Evolutionary conservation across 2,329 filamentous ascomycete species (phyloP), one percentile per base, ranked within the genome.

Genomic region (Pseudophaeomoniella oleicola): DNA sequence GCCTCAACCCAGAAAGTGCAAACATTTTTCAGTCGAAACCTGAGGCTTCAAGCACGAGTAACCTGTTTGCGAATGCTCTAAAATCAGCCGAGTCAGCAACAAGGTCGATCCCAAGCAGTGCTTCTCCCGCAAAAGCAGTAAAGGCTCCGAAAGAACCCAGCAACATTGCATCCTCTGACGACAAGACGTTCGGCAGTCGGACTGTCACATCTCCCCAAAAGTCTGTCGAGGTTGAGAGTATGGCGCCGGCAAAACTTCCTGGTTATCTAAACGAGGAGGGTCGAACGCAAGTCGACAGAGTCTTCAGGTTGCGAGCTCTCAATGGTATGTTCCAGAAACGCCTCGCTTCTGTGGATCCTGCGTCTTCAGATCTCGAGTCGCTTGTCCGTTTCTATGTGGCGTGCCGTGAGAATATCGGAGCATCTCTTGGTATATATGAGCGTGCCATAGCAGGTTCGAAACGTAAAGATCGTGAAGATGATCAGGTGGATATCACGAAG

Each of bases 331-430:
- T 62, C 41, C 49, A 58, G 37, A 46, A 48, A 5, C 46, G 53
- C 32, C 35, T 62, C 9, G 44, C 50, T 9, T 42, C 44, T 3
- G 40, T 53, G 16, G 47, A 61, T 38, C 53, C 57, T 4, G 42
- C 47, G 12, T 49, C 36, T 2, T 43, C 57, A 32, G 49, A 53
- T 32, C 56, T 62, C 34, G 57, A 60, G 37, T 41, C 45, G 12
- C 22, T 58, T 19, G 46, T 63, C 17, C 42, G 54, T 4, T 54
- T 54, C 36, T 63, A 62, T 40, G 44, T 58, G 35, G 51, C 51
- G 32, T 47, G 56, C 36, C 57, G 60, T 32, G 52, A 55, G 13
- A 50, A 51, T 2, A 50, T 63, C 33, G 57, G 56, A 18, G 46
- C 47, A 12, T 56, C 58, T 3, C 38, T 59, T 34, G 53, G 47